Conservation (phyloP, 148 eudicot species). For the Silene latifolia region DNA sequence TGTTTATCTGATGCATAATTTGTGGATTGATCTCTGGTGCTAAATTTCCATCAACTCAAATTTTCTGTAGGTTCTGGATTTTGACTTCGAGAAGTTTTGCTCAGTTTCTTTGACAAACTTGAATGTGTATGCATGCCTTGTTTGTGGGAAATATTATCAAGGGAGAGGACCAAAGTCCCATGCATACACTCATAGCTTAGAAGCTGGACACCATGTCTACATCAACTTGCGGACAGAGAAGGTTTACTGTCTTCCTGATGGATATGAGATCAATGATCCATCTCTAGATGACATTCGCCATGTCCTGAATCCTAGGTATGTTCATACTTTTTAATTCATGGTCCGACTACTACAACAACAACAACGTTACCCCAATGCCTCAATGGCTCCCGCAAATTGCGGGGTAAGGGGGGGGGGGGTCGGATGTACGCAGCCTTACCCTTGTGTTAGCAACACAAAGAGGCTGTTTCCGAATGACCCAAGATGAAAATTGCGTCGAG, state of each 20-base stretch:
- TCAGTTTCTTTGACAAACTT: slow-evolving; percentile 85
- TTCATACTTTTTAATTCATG: too few relatives aligned
- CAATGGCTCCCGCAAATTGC: too few relatives aligned
- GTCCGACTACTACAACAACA: too few relatives aligned
- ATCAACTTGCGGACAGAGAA: slow-evolving; percentile 80
- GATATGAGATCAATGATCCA: slow-evolving; percentile 88
- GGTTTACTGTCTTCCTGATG: slow-evolving; percentile 97
- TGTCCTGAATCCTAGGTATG: slow-evolving; percentile 88
- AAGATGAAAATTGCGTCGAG: too few relatives aligned
- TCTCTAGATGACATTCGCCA: slow-evolving; percentile 88
- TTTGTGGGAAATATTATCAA: slow-evolving; percentile 93
- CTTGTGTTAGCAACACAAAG: too few relatives aligned
- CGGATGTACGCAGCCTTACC: too few relatives aligned
- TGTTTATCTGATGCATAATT: too few relatives aligned
- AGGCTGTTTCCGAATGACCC: too few relatives aligned
- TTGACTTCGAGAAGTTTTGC: slow-evolving; percentile 93
- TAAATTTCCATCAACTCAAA: too few relatives aligned
- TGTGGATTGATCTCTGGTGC: too few relatives aligned
- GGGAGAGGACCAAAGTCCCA: slow-evolving; percentile 93
- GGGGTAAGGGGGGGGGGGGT: too few relatives aligned
- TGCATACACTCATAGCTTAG: slow-evolving; percentile 92
- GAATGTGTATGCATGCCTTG: slow-evolving; percentile 93
- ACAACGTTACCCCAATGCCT: too few relatives aligned
- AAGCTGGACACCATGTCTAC: slow-evolving; percentile 93
- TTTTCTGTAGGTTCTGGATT: slow-evolving; percentile 76